Base-by-base conservation (phyloP, 2,329 filamentous ascomycete genomes). In the Trichoderma sp. region DNA sequence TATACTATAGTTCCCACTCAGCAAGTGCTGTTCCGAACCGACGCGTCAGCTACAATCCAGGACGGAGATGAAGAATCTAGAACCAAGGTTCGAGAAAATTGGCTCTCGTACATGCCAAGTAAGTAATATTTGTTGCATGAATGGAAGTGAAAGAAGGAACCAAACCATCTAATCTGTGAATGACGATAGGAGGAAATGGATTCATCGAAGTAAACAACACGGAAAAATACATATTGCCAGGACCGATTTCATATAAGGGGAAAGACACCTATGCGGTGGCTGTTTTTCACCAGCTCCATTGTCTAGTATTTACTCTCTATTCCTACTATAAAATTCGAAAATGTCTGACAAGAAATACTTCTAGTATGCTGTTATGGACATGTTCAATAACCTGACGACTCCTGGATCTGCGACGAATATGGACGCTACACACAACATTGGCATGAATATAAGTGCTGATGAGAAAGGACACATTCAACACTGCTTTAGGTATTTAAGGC, bases 201-300 rank as follows among this genome's bases (percentile, higher is more conserved):
- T 68, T 58, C 18, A 30, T 68, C 12, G 34, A n/a, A 3, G 24
- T 68, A 8, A 58, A 68, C 24, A n/a, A 68, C 24, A 24, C 53
- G 4, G 21, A 68, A 15, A 58, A 32, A 11, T 68, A 68, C 15
- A 57, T 21, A 18, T 7, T 68, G 28, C 53, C 65, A 18, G 34
- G 43, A 2, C 65, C 65, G 3, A 68, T 68, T 24, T 1, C 9
- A 26, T 43, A 21, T 30, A 1, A 43, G 4, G 65, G 34, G 3
- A 43, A 58, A 30, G 7, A 26, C 11, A 58, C 34, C 34, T 68
- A 68, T 43, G 30, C 65, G 6, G 15, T 68, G 6, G 65, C 65
- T 43, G 65, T 68, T 32, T 68, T 68, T 26, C 65, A 68, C 11
- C 65, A 68, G 26, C 53, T 68, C 24, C 65, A 68, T 21, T 68